Evolutionary conservation across 805 yeast species (phyloP).

Genomic region (Yamadazyma insecticola): DNA sequence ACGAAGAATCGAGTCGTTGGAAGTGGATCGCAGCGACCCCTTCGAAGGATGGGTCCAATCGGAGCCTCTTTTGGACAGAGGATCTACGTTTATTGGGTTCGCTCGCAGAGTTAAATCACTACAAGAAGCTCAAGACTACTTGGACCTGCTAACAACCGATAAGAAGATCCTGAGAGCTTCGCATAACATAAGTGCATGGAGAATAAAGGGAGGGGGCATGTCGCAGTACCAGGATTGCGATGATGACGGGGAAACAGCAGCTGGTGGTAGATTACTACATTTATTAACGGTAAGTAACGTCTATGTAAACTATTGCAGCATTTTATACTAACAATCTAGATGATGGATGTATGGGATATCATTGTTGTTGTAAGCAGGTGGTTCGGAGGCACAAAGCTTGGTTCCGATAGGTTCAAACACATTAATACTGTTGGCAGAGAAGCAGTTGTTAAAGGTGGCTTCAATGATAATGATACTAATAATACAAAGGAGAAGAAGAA

Average conservation of each 20-base stretch:
- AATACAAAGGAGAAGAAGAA: conserved; percentile 25
- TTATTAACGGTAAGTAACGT: conserved; percentile 50
- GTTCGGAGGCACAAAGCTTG: conserved; percentile 90
- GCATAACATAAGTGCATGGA: conserved; percentile 86
- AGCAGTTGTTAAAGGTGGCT: conserved; percentile 66
- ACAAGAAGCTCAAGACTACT: conserved; percentile 56
- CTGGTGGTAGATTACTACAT: conserved; percentile 84
- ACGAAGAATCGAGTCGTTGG: neutral
- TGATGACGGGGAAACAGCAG: conserved; percentile 97
- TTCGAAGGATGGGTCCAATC: conserved; percentile 73
- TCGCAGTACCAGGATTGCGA: conserved; percentile 78
- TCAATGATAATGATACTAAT: conserved; percentile 23
- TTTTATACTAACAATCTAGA: conserved; percentile 20
- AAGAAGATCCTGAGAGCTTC: conserved; percentile 60
- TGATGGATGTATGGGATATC: conserved; percentile 79
- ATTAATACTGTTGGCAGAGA: conserved; percentile 87
- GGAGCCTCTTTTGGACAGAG: conserved; percentile 76
- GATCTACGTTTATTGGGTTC: conserved; percentile 79
- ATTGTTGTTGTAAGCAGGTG: conserved; percentile 86
- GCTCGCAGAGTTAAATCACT: conserved; percentile 59
- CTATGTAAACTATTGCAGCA: neutral
- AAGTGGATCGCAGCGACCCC: conserved; percentile 29
- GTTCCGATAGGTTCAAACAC: conserved; percentile 92
- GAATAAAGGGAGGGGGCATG: conserved; percentile 57
- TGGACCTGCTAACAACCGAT: conserved; percentile 56